phyloP scores from a whole-genome alignment of 2,329 filamentous ascomycete genomes.

The Colletotrichum eleusines region DNA sequence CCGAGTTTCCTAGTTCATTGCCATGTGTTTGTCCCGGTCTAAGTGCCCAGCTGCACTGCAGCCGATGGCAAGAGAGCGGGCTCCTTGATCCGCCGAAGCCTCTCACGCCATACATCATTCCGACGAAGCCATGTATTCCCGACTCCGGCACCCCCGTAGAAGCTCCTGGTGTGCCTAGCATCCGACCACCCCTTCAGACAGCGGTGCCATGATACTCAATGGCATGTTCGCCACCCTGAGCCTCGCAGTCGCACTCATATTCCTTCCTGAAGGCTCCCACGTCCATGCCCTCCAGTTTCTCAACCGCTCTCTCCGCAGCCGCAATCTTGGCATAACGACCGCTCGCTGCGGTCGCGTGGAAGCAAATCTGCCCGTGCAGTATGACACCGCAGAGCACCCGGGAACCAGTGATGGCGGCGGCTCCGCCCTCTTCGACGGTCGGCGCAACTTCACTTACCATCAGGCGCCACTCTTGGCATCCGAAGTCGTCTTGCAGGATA shows the following conservation, averaged over 20 bases:
- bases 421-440: constrained; percentile 54
- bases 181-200: constrained; percentile 1
- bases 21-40: no score
- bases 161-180: not conserved
- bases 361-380: constrained; percentile 78
- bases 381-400: constrained; percentile 79
- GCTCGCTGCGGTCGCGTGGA: constrained; percentile 71
- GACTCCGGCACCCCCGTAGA: not conserved
- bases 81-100: not conserved
- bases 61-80: not conserved
- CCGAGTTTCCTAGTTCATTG: not conserved
- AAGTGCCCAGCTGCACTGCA: not conserved
- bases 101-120: no score
- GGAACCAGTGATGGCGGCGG: constrained; percentile 54
- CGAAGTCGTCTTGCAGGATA: constrained; percentile 72
- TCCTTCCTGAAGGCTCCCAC: constrained; percentile 68
- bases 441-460: constrained; percentile 63
- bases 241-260: constrained; percentile 74
- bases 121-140: not conserved
- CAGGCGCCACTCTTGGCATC: constrained; percentile 71
- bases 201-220: constrained; percentile 17
- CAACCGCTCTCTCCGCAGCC: constrained; percentile 71
- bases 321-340: constrained; percentile 79
- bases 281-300: constrained; percentile 57
- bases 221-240: constrained; percentile 39